These are phyloP conservation scores for Schwanniomyces etchellsii DNA, from an alignment of 1,139 yeast genomes.

Conservation along the genomic window DNA sequence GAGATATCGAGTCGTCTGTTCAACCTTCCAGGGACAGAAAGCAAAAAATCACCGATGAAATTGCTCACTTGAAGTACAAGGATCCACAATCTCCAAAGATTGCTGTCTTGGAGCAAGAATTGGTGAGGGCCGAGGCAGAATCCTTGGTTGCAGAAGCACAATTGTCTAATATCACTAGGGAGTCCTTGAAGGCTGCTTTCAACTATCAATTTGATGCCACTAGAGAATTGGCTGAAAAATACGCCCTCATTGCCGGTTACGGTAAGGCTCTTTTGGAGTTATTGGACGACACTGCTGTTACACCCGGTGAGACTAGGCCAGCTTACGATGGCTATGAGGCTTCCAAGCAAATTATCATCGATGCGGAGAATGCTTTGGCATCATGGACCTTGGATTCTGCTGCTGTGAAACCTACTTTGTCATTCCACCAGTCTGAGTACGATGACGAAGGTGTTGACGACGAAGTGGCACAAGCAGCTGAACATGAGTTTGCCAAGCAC, in stretches of 20 bases:
- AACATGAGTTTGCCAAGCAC: constrained; percentile 37
- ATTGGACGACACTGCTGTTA: constrained; percentile 92
- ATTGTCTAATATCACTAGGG: constrained; percentile 95
- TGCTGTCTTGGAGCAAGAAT: constrained; percentile 91
- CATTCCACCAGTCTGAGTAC: constrained; percentile 74
- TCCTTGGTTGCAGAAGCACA: constrained; percentile 98
- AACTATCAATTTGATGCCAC: constrained; percentile 95
- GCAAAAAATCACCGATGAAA: constrained; percentile 95
- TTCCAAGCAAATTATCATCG: constrained; percentile 94
- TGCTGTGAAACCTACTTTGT: constrained; percentile 88
- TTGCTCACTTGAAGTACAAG: constrained; percentile 95
- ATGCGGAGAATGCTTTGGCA: constrained; percentile 93
- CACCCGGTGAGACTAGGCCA: constrained; percentile 99
- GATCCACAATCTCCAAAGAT: constrained; percentile 97
- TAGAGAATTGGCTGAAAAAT: constrained; percentile 94
- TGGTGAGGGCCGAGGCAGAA: constrained; percentile 98
- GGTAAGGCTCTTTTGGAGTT: constrained; percentile 96
- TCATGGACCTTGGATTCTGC: constrained; percentile 97
- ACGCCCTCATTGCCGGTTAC: constrained; percentile 95
- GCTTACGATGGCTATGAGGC: constrained; percentile 98
- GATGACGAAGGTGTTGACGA: constrained; percentile 57
- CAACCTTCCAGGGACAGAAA: constrained; percentile 98
- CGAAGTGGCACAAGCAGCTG: constrained; percentile 47
- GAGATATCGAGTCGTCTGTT: constrained; percentile 95
- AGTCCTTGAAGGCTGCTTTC: constrained; percentile 95